A percentile compares a stretch with the other conserved stretches of the same genome.
Conservation (phyloP, 345 rosid genomes). For the Linum trigynum region DNA sequence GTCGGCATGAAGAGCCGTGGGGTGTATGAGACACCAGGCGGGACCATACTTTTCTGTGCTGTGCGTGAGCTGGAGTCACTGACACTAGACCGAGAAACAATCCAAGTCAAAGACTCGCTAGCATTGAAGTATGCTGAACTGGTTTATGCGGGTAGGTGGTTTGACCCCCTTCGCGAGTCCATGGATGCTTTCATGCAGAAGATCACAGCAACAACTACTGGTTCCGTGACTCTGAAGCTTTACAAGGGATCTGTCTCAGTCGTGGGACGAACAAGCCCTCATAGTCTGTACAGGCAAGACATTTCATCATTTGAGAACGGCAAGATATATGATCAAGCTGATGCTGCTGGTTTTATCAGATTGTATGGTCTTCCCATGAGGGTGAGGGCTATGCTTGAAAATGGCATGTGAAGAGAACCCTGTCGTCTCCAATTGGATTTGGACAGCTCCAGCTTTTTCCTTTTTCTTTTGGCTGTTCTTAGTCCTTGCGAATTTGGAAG, state of each 20-base stretch:
- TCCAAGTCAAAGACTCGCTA: constrained; percentile 64
- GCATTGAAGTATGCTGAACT: constrained; percentile 86
- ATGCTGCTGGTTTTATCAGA: constrained; percentile 77
- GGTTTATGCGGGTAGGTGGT: constrained; percentile 96
- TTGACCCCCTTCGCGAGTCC: constrained; percentile 72
- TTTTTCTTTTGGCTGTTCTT: not conserved
- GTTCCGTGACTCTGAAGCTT: constrained; percentile 62
- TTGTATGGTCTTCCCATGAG: constrained; percentile 79
- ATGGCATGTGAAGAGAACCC: constrained; percentile 28
- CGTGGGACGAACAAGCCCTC: constrained; percentile 55
- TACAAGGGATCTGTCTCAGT: constrained; percentile 70
- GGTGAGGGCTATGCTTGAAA: constrained; percentile 75
- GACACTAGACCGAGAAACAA: constrained; percentile 73
- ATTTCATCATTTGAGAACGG: constrained; percentile 85
- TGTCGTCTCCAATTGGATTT: not conserved
- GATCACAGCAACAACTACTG: constrained; percentile 61
- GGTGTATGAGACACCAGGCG: constrained; percentile 97
- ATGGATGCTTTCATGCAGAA: constrained; percentile 86
- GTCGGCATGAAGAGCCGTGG: constrained; percentile 98
- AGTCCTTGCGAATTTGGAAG: too few relatives aligned
- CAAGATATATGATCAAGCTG: constrained; percentile 76
- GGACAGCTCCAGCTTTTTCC: not conserved
- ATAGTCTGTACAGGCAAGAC: constrained; percentile 77
- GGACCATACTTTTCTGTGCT: constrained; percentile 76
- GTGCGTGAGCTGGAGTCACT: constrained; percentile 73